Base-by-base conservation (phyloP, 2,329 filamentous ascomycete species). In the Aspergillus sp. region DNA sequence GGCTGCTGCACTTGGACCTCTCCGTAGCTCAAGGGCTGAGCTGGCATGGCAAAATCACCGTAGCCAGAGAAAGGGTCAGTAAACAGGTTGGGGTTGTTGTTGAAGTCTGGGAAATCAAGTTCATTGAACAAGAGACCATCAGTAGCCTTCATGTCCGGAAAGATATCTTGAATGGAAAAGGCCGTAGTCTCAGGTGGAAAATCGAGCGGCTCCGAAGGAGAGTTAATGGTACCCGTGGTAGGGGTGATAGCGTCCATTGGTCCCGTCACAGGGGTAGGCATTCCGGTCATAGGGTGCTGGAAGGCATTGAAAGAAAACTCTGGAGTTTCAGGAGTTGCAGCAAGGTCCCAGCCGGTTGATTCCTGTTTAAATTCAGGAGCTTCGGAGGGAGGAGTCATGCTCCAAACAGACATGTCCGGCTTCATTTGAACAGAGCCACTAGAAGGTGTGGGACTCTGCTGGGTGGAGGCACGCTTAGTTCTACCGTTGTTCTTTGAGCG, bases 401-500 rank as follows among this genome's bases (percentile, higher is more conserved):
- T 57, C 59, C 59, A 61, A 43, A 9, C 34, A n/a, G 53, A 38
- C 13, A 49, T n/a, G 11, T 57, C 59, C 41, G 49, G 59, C 57
- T 56, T 59, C 17, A 47, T 51, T 19, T 58, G 60, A 46, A 41
- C 60, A 45, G 54, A 46, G 46, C 45, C 54, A 46, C 38, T 55
- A 47, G 59, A 58, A 7, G 59, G 59, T 15, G 59, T 41, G 38
- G 59, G 50, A 43, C 54, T 58, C 30, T 61, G 63, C 31, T 63
- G 64, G 7, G 48, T 48, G 17, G 59, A 53, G 9, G 51, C 55
- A 17, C 53, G 55, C 45, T 65, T 66, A 43, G 41, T 61, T 51
- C 90, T 91, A 74, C 91, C 91, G 73, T 96, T 97, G 77, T 90
- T 93, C 85, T 97, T 97, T 62, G 92, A 94, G 66, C 94, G 91